Evolutionary conservation across 73 alveolate species (phyloP).

Genomic region (Paramecium biaurelia): DNA sequence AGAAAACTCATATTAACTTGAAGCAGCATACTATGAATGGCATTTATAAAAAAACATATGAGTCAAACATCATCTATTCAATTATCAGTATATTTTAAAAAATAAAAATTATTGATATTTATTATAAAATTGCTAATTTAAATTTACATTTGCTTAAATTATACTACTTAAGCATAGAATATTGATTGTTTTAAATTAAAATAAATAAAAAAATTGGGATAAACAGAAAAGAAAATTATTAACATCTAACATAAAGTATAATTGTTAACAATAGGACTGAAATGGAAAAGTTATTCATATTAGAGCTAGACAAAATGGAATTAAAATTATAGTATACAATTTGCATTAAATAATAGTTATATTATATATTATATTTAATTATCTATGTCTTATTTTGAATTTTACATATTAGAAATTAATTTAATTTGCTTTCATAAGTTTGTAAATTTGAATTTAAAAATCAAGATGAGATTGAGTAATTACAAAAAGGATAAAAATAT

Average conservation of each 20-base stretch:
- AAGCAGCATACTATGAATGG: slow-evolving; percentile 35
- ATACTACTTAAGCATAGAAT: not conserved
- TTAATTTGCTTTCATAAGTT: not conserved
- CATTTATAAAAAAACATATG: not conserved
- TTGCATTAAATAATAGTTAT: not conserved
- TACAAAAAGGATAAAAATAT: not conserved
- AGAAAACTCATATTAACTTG: not conserved
- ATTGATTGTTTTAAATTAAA: too few relatives aligned
- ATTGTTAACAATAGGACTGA: not conserved
- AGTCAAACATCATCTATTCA: not conserved
- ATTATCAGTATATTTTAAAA: not conserved
- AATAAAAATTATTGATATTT: not conserved
- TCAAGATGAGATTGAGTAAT: not conserved
- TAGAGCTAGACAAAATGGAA: not conserved
- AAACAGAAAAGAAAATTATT: too few relatives aligned
- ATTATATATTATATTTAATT: not conserved
- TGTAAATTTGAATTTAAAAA: not conserved
- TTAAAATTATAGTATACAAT: not conserved
- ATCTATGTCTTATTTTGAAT: not conserved
- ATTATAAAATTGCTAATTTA: not conserved
- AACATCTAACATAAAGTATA: too few relatives aligned
- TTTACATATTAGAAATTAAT: not conserved
- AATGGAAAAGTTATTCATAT: not conserved
- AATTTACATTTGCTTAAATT: not conserved
- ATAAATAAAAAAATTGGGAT: too few relatives aligned